phyloP scores from a whole-genome alignment of 2,329 filamentous ascomycete genomes.

The Kalmusia sp. region DNA sequence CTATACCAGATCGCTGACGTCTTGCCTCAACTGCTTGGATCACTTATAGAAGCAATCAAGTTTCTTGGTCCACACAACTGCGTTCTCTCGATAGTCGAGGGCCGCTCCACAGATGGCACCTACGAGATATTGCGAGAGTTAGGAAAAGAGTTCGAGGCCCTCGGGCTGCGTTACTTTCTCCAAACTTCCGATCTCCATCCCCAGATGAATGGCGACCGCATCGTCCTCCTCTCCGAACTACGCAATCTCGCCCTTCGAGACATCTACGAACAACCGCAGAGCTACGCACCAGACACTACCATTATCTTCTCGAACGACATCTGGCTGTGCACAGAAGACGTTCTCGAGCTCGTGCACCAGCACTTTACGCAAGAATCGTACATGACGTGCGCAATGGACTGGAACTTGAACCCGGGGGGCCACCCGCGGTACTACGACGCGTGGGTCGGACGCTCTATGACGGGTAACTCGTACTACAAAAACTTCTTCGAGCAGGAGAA shows the following conservation, averaged over 20 bases:
- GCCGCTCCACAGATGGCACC: slow-evolving; percentile 63
- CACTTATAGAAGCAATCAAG: slow-evolving; percentile 57
- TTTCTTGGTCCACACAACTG: slow-evolving; percentile 61
- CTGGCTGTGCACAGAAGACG: slow-evolving; percentile 54
- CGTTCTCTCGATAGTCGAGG: slow-evolving; percentile 63
- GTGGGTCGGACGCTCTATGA: slow-evolving; percentile 61
- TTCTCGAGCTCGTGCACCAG: slow-evolving; percentile 64
- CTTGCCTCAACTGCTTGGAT: slow-evolving; percentile 60
- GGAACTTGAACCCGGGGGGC: slow-evolving; percentile 49
- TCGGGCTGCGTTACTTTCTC: slow-evolving; percentile 53
- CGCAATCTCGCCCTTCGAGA: slow-evolving; percentile 62
- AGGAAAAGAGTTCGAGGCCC: slow-evolving; percentile 42
- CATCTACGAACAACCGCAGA: slow-evolving; percentile 67
- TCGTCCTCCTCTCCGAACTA: slow-evolving; percentile 57
- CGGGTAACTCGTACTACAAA: slow-evolving; percentile 63
- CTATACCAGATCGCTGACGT: slow-evolving; percentile 54
- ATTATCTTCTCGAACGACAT: slow-evolving; percentile 90
- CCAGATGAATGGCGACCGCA: slow-evolving; percentile 47
- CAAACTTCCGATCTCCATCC: slow-evolving; percentile 55
- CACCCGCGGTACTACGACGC: slow-evolving; percentile 63
- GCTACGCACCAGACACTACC: slow-evolving; percentile 95
- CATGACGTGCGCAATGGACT: slow-evolving; percentile 68
- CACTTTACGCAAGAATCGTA: slow-evolving; percentile 55
- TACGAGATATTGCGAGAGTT: slow-evolving; percentile 57
- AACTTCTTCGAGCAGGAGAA: slow-evolving; percentile 45